Evolutionary conservation across 2,329 filamentous ascomycete genomes (phyloP).

Genomic region (Claviceps sp.): DNA sequence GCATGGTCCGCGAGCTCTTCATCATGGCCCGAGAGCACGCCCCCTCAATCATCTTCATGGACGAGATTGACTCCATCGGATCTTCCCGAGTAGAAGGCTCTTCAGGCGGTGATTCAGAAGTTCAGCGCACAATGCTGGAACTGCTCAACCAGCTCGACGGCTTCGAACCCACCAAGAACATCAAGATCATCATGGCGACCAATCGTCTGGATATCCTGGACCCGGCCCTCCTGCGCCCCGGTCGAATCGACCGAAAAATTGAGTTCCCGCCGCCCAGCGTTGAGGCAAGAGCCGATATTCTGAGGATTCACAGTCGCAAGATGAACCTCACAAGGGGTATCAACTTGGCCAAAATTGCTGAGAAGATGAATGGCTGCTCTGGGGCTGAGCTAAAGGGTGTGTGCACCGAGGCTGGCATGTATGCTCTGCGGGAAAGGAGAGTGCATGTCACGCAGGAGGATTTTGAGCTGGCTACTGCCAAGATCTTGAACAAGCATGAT

Average conservation of each 20-base stretch:
- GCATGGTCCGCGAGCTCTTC: slow-evolving; percentile 98
- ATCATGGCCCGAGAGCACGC: slow-evolving; percentile 98
- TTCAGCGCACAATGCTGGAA: slow-evolving; percentile 97
- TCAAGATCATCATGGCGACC: slow-evolving; percentile 99
- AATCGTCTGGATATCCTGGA: slow-evolving; percentile 97
- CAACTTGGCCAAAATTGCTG: slow-evolving; percentile 94
- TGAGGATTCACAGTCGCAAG: slow-evolving; percentile 92
- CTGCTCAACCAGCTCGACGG: slow-evolving; percentile 96
- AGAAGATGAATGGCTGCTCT: slow-evolving; percentile 99
- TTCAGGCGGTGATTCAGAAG: slow-evolving; percentile 90
- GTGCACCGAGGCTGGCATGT: slow-evolving; percentile 98
- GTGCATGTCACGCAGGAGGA: slow-evolving; percentile 99
- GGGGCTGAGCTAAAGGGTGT: slow-evolving; percentile 97
- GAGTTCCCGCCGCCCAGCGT: slow-evolving; percentile 96
- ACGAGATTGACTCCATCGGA: slow-evolving; percentile 98
- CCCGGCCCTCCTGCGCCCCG: slow-evolving; percentile 85
- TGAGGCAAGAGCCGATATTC: slow-evolving; percentile 91
- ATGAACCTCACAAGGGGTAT: slow-evolving; percentile 98
- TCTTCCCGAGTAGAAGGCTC: slow-evolving; percentile 93
- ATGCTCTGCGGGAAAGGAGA: slow-evolving; percentile 82
- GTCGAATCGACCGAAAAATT: slow-evolving; percentile 96
- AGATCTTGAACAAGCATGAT: slow-evolving; percentile 99
- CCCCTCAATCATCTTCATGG: slow-evolving; percentile 99
- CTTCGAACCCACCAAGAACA: slow-evolving; percentile 98
- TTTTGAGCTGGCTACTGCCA: slow-evolving; percentile 95